phyloP scores from a whole-genome alignment of 2,329 filamentous ascomycete species.

The Colletotrichum camelliae region DNA sequence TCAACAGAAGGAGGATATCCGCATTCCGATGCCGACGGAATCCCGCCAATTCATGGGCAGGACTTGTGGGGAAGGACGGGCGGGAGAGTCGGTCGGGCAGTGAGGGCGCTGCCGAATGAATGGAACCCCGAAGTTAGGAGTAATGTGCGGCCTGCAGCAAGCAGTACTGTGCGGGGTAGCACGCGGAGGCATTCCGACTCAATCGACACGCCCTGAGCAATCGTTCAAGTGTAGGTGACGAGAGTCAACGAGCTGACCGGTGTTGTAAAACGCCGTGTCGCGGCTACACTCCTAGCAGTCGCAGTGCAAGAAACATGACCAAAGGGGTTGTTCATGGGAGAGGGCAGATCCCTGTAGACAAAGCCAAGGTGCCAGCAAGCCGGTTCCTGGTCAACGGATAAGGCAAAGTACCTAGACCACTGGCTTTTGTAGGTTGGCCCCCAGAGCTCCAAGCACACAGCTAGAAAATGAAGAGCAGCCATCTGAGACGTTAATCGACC shows the following conservation, averaged over 20 bases:
- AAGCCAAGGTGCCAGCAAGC: not conserved
- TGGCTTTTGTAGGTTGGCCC: not conserved
- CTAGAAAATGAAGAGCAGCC: not conserved
- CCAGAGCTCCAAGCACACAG: not conserved
- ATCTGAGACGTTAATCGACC: conserved; percentile 3
- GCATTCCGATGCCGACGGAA: conserved; percentile 4
- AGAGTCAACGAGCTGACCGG: not conserved
- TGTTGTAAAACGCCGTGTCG: not conserved
- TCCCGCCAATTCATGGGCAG: not conserved
- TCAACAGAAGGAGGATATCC: not conserved
- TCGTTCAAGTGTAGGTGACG: not conserved
- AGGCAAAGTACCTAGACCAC: not conserved
- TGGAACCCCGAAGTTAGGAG: not conserved
- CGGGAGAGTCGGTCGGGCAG: not conserved
- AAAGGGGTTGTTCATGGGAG: not conserved
- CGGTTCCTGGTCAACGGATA: conserved; percentile 3
- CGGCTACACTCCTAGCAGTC: not conserved
- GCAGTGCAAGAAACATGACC: not conserved
- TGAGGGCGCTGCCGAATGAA: not conserved
- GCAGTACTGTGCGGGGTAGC: not conserved
- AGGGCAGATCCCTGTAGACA: not conserved
- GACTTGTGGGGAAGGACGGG: not conserved
- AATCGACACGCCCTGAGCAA: not conserved
- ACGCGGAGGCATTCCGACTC: not conserved
- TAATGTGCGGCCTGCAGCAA: not conserved